Percentiles rank a stretch among this genome's conserved stretches.
Conservation (phyloP, 2,329 filamentous ascomycete species). For the Fusarium cyanostomum region DNA sequence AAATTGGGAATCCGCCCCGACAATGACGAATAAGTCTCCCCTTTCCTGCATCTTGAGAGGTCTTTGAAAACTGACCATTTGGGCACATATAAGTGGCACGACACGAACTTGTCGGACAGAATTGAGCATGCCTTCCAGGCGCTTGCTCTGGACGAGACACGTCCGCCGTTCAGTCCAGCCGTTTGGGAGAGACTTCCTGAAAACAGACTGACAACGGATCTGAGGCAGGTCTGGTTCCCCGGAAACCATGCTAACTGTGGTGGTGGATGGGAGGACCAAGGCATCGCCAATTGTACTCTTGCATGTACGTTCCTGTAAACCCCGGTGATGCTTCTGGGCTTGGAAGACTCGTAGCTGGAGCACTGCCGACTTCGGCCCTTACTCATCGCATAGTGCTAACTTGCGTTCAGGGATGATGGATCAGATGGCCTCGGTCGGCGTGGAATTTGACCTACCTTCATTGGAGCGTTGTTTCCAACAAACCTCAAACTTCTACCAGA, state of each 20-base stretch:
- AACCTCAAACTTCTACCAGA: constrained; percentile 47
- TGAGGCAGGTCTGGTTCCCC: constrained; percentile 71
- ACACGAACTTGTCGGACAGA: constrained; percentile 61
- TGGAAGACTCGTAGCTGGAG: no score
- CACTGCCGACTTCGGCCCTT: no score
- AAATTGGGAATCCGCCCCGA: constrained; percentile 57
- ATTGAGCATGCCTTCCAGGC: constrained; percentile 69
- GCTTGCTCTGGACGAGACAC: constrained; percentile 65
- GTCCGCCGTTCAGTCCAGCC: constrained; percentile 63
- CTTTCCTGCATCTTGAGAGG: neutral
- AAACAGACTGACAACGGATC: constrained; percentile 53
- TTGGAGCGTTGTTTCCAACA: constrained; percentile 54
- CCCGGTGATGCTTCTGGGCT: neutral
- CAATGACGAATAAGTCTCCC: constrained; percentile 57
- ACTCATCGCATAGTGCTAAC: no score
- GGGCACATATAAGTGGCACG: constrained; percentile 60
- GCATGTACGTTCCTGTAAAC: constrained; percentile 46
- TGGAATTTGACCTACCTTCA: constrained; percentile 57
- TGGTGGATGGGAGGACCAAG: constrained; percentile 69
- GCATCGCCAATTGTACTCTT: constrained; percentile 52
- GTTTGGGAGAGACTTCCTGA: constrained; percentile 60
- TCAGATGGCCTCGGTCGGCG: constrained; percentile 60
- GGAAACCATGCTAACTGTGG: constrained; percentile 77
- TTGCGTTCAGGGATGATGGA: constrained; percentile 62
- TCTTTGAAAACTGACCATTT: constrained; percentile 43